Evolutionary conservation across 495 filamentous ascomycete species (phyloP), one percentile per base, ranked within the genome.

Genomic region (Choiromyces venosus): DNA sequence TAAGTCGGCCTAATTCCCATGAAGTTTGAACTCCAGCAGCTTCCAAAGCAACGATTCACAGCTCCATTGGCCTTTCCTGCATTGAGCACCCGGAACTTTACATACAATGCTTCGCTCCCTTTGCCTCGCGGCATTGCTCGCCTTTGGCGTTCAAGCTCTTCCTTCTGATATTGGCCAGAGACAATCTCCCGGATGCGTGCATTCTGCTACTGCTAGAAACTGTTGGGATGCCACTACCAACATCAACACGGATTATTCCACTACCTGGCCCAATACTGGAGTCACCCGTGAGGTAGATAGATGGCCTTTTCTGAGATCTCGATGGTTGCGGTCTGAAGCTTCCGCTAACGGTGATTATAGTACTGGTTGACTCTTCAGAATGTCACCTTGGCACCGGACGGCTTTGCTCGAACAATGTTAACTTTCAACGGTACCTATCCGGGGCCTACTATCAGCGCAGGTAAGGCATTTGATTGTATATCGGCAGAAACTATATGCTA

Each of bases 171-270:
- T 33, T 16, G 9, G 2, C 2, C 18, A 18, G 40, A 16, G 25
- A 29, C 52, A 65, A 40, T 70, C 42, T 25, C 38, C 35, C 44
- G 7, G 79, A n/a, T 72, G 77, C 8, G 82, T 80, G 8, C 84
- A 85, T 68, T 81, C 81, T 10, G 71, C 84, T 25, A 82, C 79
- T 2, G 79, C 82, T 33, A 78, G 85, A 71, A 74, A 67, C 29
- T 69, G 81, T 71, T 85, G 85, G 84, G 82, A 73, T 73, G 42
- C 83, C 44, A 80, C 83, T 14, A 85, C 85, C 69, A 81, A 84
- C 71, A 87, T 89, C 79, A 79, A 87, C 67, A 89, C 87, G 0
- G 85, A 90, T 79, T 89, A 87, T 72, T 83, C 83, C 18, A 81
- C 75, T 7, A 80, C 74, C 1, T 84, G 81, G 12, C 88, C 87